phyloP scores from a whole-genome alignment of 176 grass and related monocot species.

The Otatea glauca region DNA sequence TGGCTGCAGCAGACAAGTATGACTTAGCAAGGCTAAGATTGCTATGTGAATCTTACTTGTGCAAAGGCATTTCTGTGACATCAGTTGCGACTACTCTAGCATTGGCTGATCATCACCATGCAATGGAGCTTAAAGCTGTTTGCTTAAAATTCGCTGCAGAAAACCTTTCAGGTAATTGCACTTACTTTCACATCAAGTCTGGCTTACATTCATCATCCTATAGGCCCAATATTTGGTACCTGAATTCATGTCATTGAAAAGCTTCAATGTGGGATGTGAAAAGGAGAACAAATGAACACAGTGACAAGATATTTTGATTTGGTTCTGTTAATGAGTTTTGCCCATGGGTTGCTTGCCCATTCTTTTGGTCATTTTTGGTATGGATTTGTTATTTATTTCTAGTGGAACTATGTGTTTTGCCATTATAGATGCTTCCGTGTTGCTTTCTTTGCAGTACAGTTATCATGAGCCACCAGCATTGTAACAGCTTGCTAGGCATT shows the following conservation, averaged over 20 bases:
- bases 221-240: neutral
- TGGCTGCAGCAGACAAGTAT: slow-evolving; percentile 93
- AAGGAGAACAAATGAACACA: neutral
- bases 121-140: slow-evolving; percentile 90
- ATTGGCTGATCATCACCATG: slow-evolving; percentile 74
- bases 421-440: neutral
- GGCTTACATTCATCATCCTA: neutral
- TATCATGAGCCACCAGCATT: neutral
- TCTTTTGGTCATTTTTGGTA: neutral
- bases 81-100: slow-evolving; percentile 74
- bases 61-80: slow-evolving; percentile 77
- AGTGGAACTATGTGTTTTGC: neutral
- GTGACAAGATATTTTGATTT: neutral
- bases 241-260: slow-evolving; percentile 15
- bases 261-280: neutral
- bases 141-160: slow-evolving; percentile 90
- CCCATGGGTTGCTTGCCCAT: neutral
- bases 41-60: slow-evolving; percentile 85
- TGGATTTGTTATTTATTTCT: neutral
- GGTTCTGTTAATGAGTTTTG: neutral
- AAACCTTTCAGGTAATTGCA: slow-evolving; percentile 79
- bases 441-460: neutral
- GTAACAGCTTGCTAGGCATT: neutral
- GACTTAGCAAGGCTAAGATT: slow-evolving; percentile 68
- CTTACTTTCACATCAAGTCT: slow-evolving; percentile 18